These are phyloP conservation scores for Fonsecaea monophora DNA, from an alignment of 2,329 filamentous ascomycete species.

Conservation along the genomic window DNA sequence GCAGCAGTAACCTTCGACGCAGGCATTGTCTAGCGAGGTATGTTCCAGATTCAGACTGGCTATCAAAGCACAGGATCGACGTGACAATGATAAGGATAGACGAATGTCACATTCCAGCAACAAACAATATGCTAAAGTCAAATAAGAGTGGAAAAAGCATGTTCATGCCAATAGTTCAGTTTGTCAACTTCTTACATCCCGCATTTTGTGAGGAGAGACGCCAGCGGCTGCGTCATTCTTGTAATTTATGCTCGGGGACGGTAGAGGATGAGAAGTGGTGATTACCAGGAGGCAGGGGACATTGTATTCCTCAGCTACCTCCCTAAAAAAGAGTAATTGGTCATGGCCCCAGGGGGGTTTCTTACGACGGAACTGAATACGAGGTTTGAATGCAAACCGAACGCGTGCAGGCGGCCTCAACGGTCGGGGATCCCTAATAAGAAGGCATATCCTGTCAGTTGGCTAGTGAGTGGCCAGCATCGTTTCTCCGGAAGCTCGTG, in stretches of 20 bases:
- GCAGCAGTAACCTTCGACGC: conserved; percentile 13
- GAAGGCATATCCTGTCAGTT: conserved; percentile 1
- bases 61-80: neutral
- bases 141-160: conserved; percentile 10
- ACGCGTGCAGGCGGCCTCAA: conserved; percentile 3
- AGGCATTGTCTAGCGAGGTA: conserved; percentile 15
- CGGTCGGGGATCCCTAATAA: neutral
- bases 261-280: neutral
- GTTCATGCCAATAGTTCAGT: conserved; percentile 8
- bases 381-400: conserved; percentile 10
- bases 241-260: conserved; percentile 3
- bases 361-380: conserved; percentile 6
- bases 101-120: neutral
- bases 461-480: conserved; percentile 1
- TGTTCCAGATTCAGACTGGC: neutral
- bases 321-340: neutral
- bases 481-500: neutral
- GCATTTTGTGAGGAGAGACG: neutral
- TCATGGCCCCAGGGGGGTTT: neutral
- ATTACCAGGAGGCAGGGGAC: neutral
- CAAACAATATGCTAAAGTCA: conserved; percentile 4
- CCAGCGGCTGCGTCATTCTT: conserved; percentile 11
- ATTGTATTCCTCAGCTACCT: neutral
- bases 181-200: neutral
- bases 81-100: conserved; percentile 15